These are phyloP conservation scores for Cenchrus fungigraminus DNA, from an alignment of 176 grass and related monocot genomes.

Conservation along the genomic window DNA sequence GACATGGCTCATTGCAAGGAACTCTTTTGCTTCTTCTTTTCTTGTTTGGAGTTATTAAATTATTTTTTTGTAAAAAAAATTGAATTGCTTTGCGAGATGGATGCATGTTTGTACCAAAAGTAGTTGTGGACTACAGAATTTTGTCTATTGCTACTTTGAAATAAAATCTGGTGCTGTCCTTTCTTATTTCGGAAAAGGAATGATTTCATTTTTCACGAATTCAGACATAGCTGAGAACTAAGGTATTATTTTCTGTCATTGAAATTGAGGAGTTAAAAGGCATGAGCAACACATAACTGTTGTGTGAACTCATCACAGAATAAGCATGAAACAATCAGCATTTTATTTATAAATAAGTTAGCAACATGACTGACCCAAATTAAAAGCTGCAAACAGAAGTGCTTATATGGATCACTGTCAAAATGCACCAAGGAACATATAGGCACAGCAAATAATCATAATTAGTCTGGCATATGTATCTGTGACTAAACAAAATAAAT, in stretches of 20 bases:
- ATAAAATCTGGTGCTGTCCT: not conserved
- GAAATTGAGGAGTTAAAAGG: not conserved
- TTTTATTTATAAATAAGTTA: not conserved
- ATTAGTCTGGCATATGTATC: conserved; percentile 30
- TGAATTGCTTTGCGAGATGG: not conserved
- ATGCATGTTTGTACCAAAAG: too few species aligned
- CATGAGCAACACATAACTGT: conserved; percentile 6
- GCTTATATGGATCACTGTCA: conserved; percentile 2
- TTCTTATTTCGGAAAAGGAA: not conserved
- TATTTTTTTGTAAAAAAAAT: not conserved
- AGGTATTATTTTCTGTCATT: not conserved
- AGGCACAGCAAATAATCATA: conserved; percentile 21
- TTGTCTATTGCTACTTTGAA: too few species aligned
- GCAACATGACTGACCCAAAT: not conserved
- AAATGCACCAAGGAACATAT: not conserved
- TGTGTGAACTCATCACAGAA: not conserved
- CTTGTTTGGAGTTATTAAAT: not conserved
- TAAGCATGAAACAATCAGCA: not conserved
- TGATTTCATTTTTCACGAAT: not conserved
- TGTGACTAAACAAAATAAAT: conserved; percentile 39
- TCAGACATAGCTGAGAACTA: not conserved
- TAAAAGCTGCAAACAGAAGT: not conserved
- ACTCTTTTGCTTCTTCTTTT: not conserved
- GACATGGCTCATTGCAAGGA: not conserved
- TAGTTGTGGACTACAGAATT: too few species aligned